Conservation (phyloP, 2,329 filamentous ascomycete species). For the Coniochaeta ligniaria region DNA sequence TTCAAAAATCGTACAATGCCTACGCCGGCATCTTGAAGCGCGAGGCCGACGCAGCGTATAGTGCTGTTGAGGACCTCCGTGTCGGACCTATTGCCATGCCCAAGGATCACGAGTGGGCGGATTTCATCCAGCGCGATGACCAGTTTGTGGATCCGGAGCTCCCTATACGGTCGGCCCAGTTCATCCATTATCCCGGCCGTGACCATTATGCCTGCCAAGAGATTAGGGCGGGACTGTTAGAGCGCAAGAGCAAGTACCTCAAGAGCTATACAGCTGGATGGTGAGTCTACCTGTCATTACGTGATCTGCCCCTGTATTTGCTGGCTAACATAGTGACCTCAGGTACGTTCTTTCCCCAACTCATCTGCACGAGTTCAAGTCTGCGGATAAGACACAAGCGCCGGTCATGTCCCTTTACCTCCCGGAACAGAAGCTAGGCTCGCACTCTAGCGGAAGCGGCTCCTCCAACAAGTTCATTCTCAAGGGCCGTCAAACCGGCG, state of each 20-base stretch:
- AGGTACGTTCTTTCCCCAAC: constrained; percentile 96
- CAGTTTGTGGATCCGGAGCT: constrained; percentile 82
- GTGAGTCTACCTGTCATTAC: constrained; percentile 41
- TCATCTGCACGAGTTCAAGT: constrained; percentile 97
- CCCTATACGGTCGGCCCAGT: constrained; percentile 68
- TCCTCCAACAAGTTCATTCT: constrained; percentile 97
- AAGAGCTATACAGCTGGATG: constrained; percentile 96
- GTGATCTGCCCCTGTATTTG: background rate
- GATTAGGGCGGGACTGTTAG: constrained; percentile 82
- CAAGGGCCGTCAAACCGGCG: constrained; percentile 88
- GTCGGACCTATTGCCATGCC: constrained; percentile 86
- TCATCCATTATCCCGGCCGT: constrained; percentile 87
- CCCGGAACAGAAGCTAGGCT: constrained; percentile 90
- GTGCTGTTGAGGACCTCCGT: constrained; percentile 72
- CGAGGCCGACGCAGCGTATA: constrained; percentile 76
- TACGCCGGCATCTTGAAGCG: constrained; percentile 87
- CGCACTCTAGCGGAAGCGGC: constrained; percentile 74
- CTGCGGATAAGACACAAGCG: constrained; percentile 84
- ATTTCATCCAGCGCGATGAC: constrained; percentile 72
- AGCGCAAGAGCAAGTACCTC: constrained; percentile 97
- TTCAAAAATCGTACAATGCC: constrained; percentile 95
- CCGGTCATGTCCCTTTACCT: constrained; percentile 96
- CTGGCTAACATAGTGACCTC: constrained; percentile 13
- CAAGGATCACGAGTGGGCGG: constrained; percentile 85
- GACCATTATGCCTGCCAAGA: constrained; percentile 76